These are phyloP conservation scores for Gloeostereum incarnatum DNA, from an alignment of 768 basidiomycete genomes.

Conservation along the genomic window DNA sequence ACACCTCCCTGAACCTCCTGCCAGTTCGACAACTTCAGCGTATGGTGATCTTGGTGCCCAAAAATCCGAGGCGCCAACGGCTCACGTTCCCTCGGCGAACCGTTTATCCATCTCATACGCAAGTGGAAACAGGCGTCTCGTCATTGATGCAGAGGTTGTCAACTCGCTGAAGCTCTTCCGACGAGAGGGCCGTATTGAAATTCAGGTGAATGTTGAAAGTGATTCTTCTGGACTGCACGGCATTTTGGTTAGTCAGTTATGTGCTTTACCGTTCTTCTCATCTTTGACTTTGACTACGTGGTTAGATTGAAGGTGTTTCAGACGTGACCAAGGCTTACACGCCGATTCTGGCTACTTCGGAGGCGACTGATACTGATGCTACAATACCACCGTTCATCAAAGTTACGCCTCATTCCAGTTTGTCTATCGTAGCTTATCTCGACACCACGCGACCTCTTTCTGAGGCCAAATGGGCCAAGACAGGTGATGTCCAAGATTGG, in stretches of 20 bases:
- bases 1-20: constrained; percentile 50
- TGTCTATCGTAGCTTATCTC: constrained; percentile 68
- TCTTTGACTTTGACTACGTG: constrained; percentile 9
- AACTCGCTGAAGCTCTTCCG: constrained; percentile 75
- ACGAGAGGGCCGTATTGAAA: constrained; percentile 79
- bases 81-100: constrained; percentile 61
- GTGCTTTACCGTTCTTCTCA: constrained; percentile 6
- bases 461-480: constrained; percentile 95
- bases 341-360: constrained; percentile 39
- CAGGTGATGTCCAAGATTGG: constrained; percentile 93
- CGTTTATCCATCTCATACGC: constrained; percentile 95
- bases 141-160: constrained; percentile 84
- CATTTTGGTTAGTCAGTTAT: constrained; percentile 64
- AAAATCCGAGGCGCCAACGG: constrained; percentile 21
- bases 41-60: constrained; percentile 37
- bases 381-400: constrained; percentile 71
- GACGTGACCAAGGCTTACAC: constrained; percentile 65
- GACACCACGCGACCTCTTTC: constrained; percentile 86
- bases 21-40: constrained; percentile 30
- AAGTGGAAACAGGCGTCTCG: constrained; percentile 75
- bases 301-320: constrained; percentile 68
- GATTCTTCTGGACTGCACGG: constrained; percentile 58
- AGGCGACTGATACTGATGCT: constrained; percentile 37
- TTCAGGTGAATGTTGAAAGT: constrained; percentile 51
- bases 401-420: constrained; percentile 37